Conservation (phyloP, 2,329 filamentous ascomycete genomes). For the Aquanectria penicillioides region DNA sequence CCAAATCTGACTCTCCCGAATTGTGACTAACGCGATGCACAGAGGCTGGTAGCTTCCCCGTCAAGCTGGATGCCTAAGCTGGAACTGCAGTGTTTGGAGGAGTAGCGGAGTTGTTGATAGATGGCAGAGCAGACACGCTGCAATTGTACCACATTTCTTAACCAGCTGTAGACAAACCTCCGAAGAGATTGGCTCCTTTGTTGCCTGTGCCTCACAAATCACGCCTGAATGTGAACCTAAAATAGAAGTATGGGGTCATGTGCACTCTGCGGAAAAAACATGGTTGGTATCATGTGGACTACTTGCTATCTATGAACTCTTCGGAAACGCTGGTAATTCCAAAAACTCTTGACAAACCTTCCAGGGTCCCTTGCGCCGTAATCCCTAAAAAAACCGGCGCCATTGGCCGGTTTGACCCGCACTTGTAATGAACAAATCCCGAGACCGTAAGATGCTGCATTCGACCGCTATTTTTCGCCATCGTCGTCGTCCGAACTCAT, state of each 20-base stretch:
- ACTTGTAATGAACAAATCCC: slow-evolving; percentile 11
- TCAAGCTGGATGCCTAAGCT: slow-evolving; percentile 68
- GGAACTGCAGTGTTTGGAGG: slow-evolving; percentile 35
- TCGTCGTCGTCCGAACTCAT: slow-evolving; percentile 75
- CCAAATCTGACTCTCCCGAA: slow-evolving; percentile 2
- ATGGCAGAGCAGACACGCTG: slow-evolving; percentile 46
- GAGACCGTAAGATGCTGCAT: not conserved
- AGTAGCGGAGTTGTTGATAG: slow-evolving; percentile 41
- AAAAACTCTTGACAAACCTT: slow-evolving; percentile 25
- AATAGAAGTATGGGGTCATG: slow-evolving; percentile 11
- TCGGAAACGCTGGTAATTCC: slow-evolving; percentile 30
- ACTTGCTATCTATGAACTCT: slow-evolving; percentile 20
- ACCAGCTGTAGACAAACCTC: slow-evolving; percentile 42
- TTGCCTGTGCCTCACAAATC: slow-evolving; percentile 22
- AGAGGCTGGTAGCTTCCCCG: slow-evolving; percentile 77
- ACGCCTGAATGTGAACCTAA: slow-evolving; percentile 24
- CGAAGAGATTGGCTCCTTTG: slow-evolving; percentile 34
- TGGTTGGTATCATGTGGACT: slow-evolving; percentile 35
- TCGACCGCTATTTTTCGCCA: slow-evolving; percentile 43
- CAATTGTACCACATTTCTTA: slow-evolving; percentile 50
- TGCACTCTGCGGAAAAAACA: slow-evolving; percentile 14
- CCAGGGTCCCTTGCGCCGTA: slow-evolving; percentile 37
- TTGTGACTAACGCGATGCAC: slow-evolving; percentile 44
- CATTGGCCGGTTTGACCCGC: slow-evolving; percentile 32
- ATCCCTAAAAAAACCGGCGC: slow-evolving; percentile 32